phyloP scores from a whole-genome alignment of 495 filamentous ascomycete genomes.

The Daldinia decipiens region DNA sequence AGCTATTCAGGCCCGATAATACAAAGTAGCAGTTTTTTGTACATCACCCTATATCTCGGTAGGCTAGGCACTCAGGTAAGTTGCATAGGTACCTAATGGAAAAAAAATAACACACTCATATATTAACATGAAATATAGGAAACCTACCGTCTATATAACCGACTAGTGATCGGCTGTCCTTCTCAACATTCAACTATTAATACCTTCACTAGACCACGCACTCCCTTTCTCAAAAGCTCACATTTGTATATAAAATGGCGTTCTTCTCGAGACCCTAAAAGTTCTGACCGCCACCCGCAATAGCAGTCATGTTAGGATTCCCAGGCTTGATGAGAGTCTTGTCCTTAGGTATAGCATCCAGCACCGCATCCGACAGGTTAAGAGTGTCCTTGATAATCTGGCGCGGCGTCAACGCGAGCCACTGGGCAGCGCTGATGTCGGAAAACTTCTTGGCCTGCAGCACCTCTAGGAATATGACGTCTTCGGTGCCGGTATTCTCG shows the following conservation, averaged over 20 bases:
- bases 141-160: slow-evolving; percentile 20
- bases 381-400: slow-evolving; percentile 74
- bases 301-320: slow-evolving; percentile 51
- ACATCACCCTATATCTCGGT: background rate
- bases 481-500: slow-evolving; percentile 76
- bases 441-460: slow-evolving; percentile 71
- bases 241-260: background rate
- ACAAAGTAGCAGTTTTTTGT: too few relatives aligned
- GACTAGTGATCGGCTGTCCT: background rate
- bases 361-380: slow-evolving; percentile 62
- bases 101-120: background rate
- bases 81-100: background rate
- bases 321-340: slow-evolving; percentile 69
- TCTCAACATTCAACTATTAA: slow-evolving; percentile 4
- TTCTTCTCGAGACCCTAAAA: background rate
- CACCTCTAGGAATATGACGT: slow-evolving; percentile 76
- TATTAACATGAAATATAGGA: background rate
- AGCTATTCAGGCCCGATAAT: too few relatives aligned
- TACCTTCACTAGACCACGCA: background rate
- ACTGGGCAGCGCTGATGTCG: slow-evolving; percentile 72
- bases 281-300: slow-evolving; percentile 31
- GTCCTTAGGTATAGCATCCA: slow-evolving; percentile 66
- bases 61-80: background rate
- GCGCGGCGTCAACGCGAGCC: slow-evolving; percentile 70
- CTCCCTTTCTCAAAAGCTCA: background rate